Evolutionary conservation across 208 protist species (phyloP).

Genomic region (Polymyxa betae): DNA sequence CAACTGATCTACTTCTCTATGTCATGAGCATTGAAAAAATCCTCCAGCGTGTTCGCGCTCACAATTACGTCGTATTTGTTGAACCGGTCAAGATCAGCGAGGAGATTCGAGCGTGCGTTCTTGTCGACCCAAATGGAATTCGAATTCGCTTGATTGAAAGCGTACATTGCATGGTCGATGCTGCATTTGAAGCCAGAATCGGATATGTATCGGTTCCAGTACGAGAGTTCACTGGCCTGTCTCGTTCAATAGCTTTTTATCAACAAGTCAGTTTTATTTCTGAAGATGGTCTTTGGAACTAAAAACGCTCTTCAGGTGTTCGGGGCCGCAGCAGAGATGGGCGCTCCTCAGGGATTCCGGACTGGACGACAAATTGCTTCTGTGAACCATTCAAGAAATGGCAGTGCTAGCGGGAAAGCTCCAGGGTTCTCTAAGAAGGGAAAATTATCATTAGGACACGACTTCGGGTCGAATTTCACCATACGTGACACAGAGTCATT

Average conservation of each 20-base stretch:
- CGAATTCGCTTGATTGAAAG: slow-evolving; percentile 33
- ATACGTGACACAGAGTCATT: slow-evolving; percentile 35
- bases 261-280: not conserved
- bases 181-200: not conserved
- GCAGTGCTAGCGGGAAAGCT: too few species aligned
- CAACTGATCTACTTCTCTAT: slow-evolving; percentile 13
- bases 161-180: slow-evolving; percentile 32
- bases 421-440: too few species aligned
- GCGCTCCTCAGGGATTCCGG: too few species aligned
- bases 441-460: too few species aligned
- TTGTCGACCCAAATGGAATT: slow-evolving; percentile 31
- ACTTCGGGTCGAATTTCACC: not conserved
- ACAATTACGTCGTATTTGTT: slow-evolving; percentile 28
- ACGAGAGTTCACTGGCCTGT: not conserved
- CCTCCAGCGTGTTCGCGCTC: not conserved
- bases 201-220: slow-evolving; percentile 37
- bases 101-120: slow-evolving; percentile 27
- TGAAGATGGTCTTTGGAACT: not conserved
- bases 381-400: too few species aligned
- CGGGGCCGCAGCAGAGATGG: too few species aligned
- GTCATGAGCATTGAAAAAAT: slow-evolving; percentile 18
- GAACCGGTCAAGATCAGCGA: slow-evolving; percentile 14
- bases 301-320: too few species aligned
- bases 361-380: too few species aligned
- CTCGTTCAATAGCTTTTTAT: slow-evolving; percentile 6